A percentile compares a stretch with the other conserved stretches of the same genome.
Conservation (phyloP, 139 green algal genomes). For the Closterium sp. region DNA sequence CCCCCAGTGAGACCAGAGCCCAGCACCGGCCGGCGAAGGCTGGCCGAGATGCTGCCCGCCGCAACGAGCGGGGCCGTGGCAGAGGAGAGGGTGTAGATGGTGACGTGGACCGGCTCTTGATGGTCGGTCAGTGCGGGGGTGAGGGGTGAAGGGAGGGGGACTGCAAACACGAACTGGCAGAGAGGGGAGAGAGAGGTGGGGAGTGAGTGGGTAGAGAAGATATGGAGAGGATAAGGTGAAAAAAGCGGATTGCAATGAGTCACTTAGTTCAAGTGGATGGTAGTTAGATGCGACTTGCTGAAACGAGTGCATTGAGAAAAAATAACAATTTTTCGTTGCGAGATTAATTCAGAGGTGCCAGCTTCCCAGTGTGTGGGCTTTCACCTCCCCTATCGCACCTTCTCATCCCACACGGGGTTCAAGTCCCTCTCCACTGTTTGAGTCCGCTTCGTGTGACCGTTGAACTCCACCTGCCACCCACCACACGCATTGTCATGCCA, state of each 20-base stretch:
- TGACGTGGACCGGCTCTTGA: background rate
- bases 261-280: too few species aligned
- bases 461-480: constrained; percentile 14
- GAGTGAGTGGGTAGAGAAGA: background rate
- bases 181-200: background rate
- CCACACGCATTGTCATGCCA: background rate
- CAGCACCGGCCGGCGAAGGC: background rate
- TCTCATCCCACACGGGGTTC: constrained; percentile 11
- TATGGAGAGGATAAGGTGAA: too few species aligned
- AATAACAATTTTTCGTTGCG: too few species aligned
- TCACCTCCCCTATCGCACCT: background rate
- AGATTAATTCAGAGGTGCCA: too few species aligned
- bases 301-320: too few species aligned
- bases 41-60: background rate
- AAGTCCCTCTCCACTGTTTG: background rate
- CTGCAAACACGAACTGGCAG: background rate
- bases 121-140: background rate
- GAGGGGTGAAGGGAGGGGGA: background rate
- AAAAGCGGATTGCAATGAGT: too few species aligned
- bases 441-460: constrained; percentile 10
- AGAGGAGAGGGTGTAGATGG: background rate
- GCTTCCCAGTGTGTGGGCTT: too few species aligned
- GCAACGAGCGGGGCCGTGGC: background rate
- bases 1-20: background rate
- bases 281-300: too few species aligned